Base-by-base conservation (phyloP, 164 flowering plant genomes). In the Magnolia officinalis region DNA sequence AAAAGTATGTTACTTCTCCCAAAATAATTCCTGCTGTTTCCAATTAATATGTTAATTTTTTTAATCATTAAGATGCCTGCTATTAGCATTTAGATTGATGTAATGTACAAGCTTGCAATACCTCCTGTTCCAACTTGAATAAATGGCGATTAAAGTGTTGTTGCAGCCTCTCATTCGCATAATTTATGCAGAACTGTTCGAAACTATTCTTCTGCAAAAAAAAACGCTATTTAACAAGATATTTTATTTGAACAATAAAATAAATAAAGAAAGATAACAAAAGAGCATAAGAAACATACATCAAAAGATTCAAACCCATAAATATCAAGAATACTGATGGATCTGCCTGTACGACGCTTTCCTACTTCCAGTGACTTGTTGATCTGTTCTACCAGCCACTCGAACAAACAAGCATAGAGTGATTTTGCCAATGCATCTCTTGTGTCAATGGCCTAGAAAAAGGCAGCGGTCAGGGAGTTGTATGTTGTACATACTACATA, bases 161-260 rank as follows among this genome's bases (percentile, higher is more conserved):
- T 78, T 96, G 99, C 82, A 96, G 78, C 80, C 98, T 90, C 84
- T 96, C 99, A 83, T 96, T 96, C 50, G 99, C 99, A 88, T 93
- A 96, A 84, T 96, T 96, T 68, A 96, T 96, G 87, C 98, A 96
- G 82, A 96, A 94, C 85, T 96, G 99, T 87, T 96, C 99, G 84
- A 96, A 96, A 80, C 98, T 94, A 81, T 94, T 96, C 72, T 80
- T 90, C 99, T 96, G 91, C 76, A 81, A 71, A 52, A 45, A 31
- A 45, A 37, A 3, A 21, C 1, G 24, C 14, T 23, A 65, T 20
- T 37, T 13, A 78, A 67, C 45, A 67, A 6, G 18, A 16, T 1
- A 8, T 72, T 1, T 26, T 11, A 7, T 8, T 76, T 6, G 10
- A 58, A 70, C 26, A 68, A 64, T 37, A 63, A 14, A 50, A 52